These are phyloP conservation scores for Capsicum pubescens DNA, from an alignment of 257 asterid genomes.

Conservation along the genomic window DNA sequence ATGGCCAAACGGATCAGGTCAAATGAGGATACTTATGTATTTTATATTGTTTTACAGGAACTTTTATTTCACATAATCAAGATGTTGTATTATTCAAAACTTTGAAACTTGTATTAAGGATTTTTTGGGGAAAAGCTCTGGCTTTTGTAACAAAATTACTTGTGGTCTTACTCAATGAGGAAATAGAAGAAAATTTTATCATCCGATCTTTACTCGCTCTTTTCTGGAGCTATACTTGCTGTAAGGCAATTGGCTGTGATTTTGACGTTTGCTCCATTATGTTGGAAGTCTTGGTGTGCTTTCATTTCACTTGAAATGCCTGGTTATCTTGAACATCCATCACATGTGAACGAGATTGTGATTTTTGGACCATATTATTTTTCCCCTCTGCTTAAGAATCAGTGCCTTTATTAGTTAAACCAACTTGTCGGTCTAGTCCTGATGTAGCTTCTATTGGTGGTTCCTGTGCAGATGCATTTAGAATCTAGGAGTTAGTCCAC, in stretches of 20 bases:
- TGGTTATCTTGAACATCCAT: conserved; percentile 24
- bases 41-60: background rate
- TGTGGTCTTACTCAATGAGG: conserved; percentile 10
- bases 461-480: background rate
- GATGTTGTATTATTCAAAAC: background rate
- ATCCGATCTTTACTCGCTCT: conserved; percentile 1
- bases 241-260: background rate
- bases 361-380: background rate
- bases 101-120: background rate
- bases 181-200: background rate
- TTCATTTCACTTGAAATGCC: background rate
- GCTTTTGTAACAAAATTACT: background rate
- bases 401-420: background rate
- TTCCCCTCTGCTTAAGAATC: background rate
- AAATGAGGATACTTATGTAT: background rate
- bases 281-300: background rate
- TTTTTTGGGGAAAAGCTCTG: background rate
- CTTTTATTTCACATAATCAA: background rate
- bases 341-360: background rate
- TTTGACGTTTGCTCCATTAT: background rate
- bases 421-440: background rate
- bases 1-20: background rate
- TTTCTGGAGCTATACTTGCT: conserved; percentile 2
- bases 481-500: background rate
- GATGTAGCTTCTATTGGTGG: background rate